Conservation (phyloP, 805 yeast species). For the Blastobotrys robertii region DNA sequence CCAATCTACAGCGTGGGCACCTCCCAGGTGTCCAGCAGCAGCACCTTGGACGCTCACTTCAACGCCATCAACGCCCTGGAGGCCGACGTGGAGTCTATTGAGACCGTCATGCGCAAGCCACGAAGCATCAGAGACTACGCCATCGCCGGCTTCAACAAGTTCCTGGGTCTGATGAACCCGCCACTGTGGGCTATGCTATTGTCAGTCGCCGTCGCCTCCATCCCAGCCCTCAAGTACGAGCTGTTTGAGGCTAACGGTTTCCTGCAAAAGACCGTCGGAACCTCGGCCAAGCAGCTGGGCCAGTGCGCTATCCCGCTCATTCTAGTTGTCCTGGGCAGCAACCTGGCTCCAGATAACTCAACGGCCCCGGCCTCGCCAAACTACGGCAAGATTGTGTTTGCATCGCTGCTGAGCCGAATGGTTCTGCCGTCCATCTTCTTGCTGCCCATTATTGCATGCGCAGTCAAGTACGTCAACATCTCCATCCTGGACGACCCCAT, state of each 20-base stretch:
- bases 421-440: constrained; percentile 46
- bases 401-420: constrained; percentile 50
- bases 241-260: constrained; percentile 40
- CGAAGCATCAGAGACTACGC: background rate
- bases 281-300: constrained; percentile 45
- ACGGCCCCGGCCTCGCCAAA: constrained; percentile 31
- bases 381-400: constrained; percentile 38
- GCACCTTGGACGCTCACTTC: background rate
- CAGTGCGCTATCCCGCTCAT: constrained; percentile 52
- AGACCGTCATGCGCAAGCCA: background rate
- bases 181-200: constrained; percentile 55
- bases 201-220: constrained; percentile 50
- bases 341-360: constrained; percentile 42
- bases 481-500: constrained; percentile 46
- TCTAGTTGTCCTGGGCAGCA: constrained; percentile 51
- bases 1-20: background rate
- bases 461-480: constrained; percentile 42
- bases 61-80: background rate
- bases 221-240: constrained; percentile 37
- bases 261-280: constrained; percentile 41
- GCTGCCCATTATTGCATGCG: constrained; percentile 43
- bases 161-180: constrained; percentile 43
- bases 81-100: background rate
- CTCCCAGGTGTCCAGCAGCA: background rate
- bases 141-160: background rate